Conservation (phyloP, 495 filamentous ascomycete species). For the Penicillium turbatum region DNA sequence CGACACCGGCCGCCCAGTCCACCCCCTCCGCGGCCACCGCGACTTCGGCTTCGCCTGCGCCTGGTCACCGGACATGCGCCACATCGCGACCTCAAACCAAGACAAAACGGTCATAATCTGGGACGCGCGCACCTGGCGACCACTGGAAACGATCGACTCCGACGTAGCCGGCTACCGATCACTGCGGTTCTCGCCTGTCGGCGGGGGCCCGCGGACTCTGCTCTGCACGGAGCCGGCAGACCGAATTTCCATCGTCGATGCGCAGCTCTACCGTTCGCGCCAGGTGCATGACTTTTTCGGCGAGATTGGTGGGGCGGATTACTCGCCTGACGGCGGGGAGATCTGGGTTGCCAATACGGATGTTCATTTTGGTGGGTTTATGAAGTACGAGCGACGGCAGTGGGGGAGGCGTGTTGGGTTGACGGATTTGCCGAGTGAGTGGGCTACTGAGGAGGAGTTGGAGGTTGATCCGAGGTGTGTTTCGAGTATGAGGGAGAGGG, state of each 20-base stretch:
- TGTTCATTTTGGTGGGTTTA: constrained; percentile 68
- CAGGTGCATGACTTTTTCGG: constrained; percentile 86
- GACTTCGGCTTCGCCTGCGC: constrained; percentile 88
- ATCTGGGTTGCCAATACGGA: constrained; percentile 76
- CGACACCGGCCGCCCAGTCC: constrained; percentile 53
- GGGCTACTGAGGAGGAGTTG: constrained; percentile 33
- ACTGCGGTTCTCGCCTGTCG: constrained; percentile 76
- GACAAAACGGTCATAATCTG: constrained; percentile 81
- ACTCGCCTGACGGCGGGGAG: constrained; percentile 65
- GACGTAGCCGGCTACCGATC: constrained; percentile 75
- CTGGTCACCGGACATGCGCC: constrained; percentile 86
- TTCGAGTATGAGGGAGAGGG: constrained; percentile 30
- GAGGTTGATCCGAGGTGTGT: constrained; percentile 35
- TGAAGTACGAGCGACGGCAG: constrained; percentile 65
- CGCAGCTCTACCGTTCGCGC: constrained; percentile 57
- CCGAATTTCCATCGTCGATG: constrained; percentile 73
- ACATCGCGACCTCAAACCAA: constrained; percentile 87
- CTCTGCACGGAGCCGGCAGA: constrained; percentile 83
- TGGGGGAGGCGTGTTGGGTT: constrained; percentile 34
- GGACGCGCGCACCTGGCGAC: constrained; percentile 72
- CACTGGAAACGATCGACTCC: constrained; percentile 61
- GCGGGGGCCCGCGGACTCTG: constrained; percentile 67
- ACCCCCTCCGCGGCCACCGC: constrained; percentile 61
- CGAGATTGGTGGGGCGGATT: constrained; percentile 73
- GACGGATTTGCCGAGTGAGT: constrained; percentile 35